A percentile compares a stretch with the other conserved stretches of the same genome.
These are phyloP conservation scores for Pleurotus tuoliensis DNA, from an alignment of 768 basidiomycete species.

Conservation along the genomic window DNA sequence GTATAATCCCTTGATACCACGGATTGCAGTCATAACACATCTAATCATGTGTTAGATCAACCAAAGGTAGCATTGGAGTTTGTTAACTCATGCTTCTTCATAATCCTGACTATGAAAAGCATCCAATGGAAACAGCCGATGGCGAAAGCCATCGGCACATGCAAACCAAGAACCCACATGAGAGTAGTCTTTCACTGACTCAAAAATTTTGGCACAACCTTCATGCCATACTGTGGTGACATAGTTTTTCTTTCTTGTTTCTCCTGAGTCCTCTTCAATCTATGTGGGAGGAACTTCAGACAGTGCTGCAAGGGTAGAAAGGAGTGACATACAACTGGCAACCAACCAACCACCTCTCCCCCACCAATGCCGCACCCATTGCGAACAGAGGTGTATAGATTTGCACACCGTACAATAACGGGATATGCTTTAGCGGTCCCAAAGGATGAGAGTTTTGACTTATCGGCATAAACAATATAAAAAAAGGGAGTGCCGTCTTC, in stretches of 20 bases:
- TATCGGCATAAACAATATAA: constrained; percentile 38
- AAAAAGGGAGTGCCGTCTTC: constrained; percentile 20
- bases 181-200: constrained; percentile 15
- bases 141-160: constrained; percentile 26
- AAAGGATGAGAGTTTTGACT: constrained; percentile 33
- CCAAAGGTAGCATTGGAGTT: background rate
- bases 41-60: constrained; percentile 14
- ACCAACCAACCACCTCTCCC: constrained; percentile 32
- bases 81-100: constrained; percentile 37
- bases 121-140: constrained; percentile 30
- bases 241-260: constrained; percentile 26
- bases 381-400: constrained; percentile 25
- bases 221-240: constrained; percentile 34
- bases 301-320: background rate
- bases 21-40: constrained; percentile 34
- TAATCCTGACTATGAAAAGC: constrained; percentile 37
- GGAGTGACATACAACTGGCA: constrained; percentile 27
- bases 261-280: constrained; percentile 26
- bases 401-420: constrained; percentile 27
- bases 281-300: constrained; percentile 16
- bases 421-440: constrained; percentile 34
- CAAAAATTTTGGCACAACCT: constrained; percentile 25
- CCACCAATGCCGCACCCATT: constrained; percentile 31
- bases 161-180: constrained; percentile 16
- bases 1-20: constrained; percentile 21